Conservation (phyloP, 257 asterid genomes). For the Plantago major region DNA sequence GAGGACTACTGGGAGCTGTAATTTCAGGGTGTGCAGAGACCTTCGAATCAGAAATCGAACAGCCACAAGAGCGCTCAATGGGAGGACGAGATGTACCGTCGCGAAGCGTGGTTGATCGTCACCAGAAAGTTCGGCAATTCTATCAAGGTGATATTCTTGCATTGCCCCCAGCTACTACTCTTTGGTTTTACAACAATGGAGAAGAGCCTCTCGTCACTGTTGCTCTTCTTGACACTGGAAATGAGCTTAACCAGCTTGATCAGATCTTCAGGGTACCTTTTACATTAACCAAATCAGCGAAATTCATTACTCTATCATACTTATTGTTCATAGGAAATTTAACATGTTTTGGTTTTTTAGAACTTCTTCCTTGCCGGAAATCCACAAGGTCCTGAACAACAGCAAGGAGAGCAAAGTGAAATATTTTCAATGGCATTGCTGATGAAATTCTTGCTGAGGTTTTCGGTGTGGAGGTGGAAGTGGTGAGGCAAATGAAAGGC, state of each 20-base stretch:
- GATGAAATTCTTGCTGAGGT: conserved; percentile 28
- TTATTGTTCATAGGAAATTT: too few species aligned
- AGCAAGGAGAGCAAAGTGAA: conserved; percentile 21
- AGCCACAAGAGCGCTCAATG: background rate
- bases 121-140: conserved; percentile 45
- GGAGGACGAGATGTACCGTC: background rate
- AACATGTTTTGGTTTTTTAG: conserved; percentile 19
- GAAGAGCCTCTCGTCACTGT: conserved; percentile 35
- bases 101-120: conserved; percentile 27
- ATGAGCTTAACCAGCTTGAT: conserved; percentile 53
- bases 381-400: conserved; percentile 29
- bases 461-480: conserved; percentile 25
- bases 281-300: too few species aligned
- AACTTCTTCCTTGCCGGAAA: conserved; percentile 62
- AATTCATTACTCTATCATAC: too few species aligned
- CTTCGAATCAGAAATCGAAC: conserved; percentile 26
- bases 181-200: conserved; percentile 58
- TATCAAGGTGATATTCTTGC: conserved; percentile 47
- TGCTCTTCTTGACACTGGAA: conserved; percentile 50
- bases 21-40: conserved; percentile 68
- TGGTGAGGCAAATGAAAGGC: conserved; percentile 27
- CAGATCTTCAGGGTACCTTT: conserved; percentile 44
- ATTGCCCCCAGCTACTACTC: conserved; percentile 44
- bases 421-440: conserved; percentile 32
- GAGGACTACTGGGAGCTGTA: conserved; percentile 44